These are phyloP conservation scores for Aurantiochytrium sp. DNA, from an alignment of 108 stramenopile genomes.

Conservation along the genomic window DNA sequence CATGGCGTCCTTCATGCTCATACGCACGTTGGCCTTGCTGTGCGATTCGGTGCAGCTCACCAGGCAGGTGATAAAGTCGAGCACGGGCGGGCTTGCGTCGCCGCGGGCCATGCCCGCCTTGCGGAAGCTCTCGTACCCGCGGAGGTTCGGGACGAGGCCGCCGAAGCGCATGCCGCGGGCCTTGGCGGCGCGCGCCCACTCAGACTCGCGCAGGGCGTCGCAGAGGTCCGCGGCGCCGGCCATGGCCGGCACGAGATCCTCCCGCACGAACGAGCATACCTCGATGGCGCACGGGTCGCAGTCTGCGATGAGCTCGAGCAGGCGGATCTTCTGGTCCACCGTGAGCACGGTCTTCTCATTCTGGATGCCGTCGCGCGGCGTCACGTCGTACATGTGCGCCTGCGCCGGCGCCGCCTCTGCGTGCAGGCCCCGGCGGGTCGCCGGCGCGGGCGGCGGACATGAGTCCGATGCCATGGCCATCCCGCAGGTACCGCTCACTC, in stretches of 20 bases:
- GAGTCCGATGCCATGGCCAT: no score
- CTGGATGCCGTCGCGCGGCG: conserved; percentile 17
- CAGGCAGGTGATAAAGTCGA: neutral
- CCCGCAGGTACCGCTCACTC: no score
- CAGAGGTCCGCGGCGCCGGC: neutral
- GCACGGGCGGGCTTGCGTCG: neutral
- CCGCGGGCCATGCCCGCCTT: neutral
- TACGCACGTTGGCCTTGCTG: conserved; percentile 7
- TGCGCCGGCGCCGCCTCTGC: no score
- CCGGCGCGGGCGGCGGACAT: no score
- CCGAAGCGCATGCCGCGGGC: neutral
- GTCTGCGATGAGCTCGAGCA: neutral
- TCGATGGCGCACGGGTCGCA: neutral
- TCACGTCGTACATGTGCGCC: conserved; percentile 8
- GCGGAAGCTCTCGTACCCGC: conserved; percentile 9
- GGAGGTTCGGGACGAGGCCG: neutral
- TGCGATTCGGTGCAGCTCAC: conserved; percentile 31
- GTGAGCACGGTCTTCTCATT: conserved; percentile 13
- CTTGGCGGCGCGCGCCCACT: neutral
- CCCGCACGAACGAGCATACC: conserved; percentile 1
- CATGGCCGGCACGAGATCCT: conserved; percentile 24
- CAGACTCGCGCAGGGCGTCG: neutral
- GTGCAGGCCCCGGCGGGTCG: no score
- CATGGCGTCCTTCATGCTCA: neutral
- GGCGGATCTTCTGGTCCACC: neutral